Evolutionary conservation across 148 eudicot genomes (phyloP).

Genomic region (Silene latifolia): DNA sequence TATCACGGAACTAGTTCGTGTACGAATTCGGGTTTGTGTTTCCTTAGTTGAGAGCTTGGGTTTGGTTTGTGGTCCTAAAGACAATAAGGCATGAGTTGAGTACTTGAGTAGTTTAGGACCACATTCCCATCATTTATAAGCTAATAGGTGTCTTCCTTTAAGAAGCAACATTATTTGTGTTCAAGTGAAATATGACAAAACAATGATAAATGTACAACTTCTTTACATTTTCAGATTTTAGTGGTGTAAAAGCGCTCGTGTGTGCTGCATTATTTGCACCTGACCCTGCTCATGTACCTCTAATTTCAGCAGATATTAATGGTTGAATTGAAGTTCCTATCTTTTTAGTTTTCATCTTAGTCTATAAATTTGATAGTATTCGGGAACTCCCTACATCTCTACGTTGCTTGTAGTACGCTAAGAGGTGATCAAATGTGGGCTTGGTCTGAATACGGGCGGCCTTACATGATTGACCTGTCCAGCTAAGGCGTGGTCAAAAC

Average conservation of each 20-base stretch:
- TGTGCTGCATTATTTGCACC: conserved; percentile 9
- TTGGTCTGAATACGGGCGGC: too few species aligned
- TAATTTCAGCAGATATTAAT: background rate
- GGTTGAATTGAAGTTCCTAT: too few species aligned
- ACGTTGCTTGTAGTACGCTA: too few species aligned
- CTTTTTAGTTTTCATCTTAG: too few species aligned
- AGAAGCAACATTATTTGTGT: conserved; percentile 14
- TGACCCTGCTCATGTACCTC: background rate
- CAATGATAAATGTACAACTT: background rate
- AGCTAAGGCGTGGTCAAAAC: too few species aligned
- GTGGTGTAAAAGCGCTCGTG: background rate
- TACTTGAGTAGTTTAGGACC: conserved; percentile 17
- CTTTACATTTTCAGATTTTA: background rate
- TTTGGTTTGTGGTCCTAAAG: conserved; percentile 16
- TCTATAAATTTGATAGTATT: too few species aligned
- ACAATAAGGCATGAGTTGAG: conserved; percentile 14
- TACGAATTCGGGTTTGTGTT: conserved; percentile 23
- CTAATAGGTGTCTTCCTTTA: conserved; percentile 19
- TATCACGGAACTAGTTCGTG: conserved; percentile 24
- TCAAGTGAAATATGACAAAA: background rate
- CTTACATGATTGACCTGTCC: too few species aligned
- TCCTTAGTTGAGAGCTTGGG: conserved; percentile 21
- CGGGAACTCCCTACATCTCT: too few species aligned
- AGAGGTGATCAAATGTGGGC: too few species aligned
- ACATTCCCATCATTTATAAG: conserved; percentile 26